Evolutionary conservation across 2,329 filamentous ascomycete genomes (phyloP).

Genomic region (Triangularia setosa): DNA sequence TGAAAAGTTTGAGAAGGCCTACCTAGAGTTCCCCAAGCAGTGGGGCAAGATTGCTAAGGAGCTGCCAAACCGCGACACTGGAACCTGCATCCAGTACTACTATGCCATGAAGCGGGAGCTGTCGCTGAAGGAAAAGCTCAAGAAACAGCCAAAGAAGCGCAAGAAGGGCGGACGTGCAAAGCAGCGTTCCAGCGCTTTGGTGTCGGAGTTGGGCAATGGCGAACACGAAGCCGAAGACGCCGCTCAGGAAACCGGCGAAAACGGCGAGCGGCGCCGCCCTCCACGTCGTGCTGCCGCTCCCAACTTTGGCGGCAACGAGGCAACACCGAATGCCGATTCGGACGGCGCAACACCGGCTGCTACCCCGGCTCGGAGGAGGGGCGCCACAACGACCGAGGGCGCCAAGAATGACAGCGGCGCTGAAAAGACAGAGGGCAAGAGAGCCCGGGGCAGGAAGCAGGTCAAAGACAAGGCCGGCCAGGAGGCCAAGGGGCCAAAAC

Average conservation of each 20-base stretch:
- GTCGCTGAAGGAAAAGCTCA: conserved; percentile 73
- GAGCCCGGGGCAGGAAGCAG: conserved; percentile 35
- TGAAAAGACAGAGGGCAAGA: conserved; percentile 43
- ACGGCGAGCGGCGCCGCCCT: conserved; percentile 52
- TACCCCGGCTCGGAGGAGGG: conserved; percentile 54
- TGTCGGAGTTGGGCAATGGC: conserved; percentile 61
- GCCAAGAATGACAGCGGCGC: conserved; percentile 26
- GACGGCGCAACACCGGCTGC: conserved; percentile 55
- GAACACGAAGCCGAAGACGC: conserved; percentile 53
- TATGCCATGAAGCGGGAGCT: conserved; percentile 74
- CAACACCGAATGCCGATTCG: conserved; percentile 47
- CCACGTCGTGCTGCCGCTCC: conserved; percentile 66
- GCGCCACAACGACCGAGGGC: conserved; percentile 22
- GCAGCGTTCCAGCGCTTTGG: conserved; percentile 59
- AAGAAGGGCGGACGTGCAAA: conserved; percentile 54
- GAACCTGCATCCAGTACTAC: conserved; percentile 80
- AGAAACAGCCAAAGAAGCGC: conserved; percentile 57
- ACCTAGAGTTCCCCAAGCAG: conserved; percentile 73
- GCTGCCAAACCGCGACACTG: conserved; percentile 66
- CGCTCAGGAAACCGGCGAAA: conserved; percentile 53
- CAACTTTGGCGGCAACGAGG: conserved; percentile 61
- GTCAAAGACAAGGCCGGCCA: conserved; percentile 41
- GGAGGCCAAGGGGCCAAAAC: conserved; percentile 41
- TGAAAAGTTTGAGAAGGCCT: conserved; percentile 67
- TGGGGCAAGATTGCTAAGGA: conserved; percentile 73